A percentile compares a stretch with the other conserved stretches of the same genome.
These are phyloP conservation scores for Tubosaeta brunneosetosa DNA, from an alignment of 768 basidiomycete species.

Conservation along the genomic window DNA sequence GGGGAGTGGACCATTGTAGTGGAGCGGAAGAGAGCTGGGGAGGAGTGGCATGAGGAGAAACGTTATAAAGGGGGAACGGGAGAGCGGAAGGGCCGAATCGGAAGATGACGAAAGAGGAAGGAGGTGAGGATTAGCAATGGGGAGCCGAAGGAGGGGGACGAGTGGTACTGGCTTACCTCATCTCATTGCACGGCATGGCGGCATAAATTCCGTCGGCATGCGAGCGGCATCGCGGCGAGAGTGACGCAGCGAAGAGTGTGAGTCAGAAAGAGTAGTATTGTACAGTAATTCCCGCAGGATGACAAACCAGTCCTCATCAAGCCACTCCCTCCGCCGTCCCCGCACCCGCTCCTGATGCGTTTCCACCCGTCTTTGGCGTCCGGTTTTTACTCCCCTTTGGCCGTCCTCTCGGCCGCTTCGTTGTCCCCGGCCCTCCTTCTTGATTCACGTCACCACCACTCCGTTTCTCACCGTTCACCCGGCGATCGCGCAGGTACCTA, in stretches of 20 bases:
- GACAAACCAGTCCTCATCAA: not conserved
- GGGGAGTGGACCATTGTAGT: constrained; percentile 27
- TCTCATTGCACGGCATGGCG: not conserved
- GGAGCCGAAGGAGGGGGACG: constrained; percentile 10
- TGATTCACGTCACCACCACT: constrained; percentile 19
- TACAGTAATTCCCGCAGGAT: not conserved
- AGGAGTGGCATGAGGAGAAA: constrained; percentile 6
- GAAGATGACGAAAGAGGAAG: constrained; percentile 28
- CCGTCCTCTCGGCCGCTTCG: constrained; percentile 58
- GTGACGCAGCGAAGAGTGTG: not conserved
- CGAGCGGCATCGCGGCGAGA: constrained; percentile 4
- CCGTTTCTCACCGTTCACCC: constrained; percentile 46
- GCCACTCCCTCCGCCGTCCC: not conserved
- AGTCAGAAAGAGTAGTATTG: not conserved
- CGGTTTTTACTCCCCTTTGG: constrained; percentile 70
- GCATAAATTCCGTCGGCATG: not conserved
- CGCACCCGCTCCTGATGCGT: constrained; percentile 9
- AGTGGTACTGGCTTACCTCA: constrained; percentile 10
- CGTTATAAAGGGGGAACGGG: constrained; percentile 32
- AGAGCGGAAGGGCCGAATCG: constrained; percentile 33
- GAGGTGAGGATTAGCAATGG: constrained; percentile 27
- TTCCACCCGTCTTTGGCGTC: constrained; percentile 16
- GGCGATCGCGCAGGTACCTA: constrained; percentile 61
- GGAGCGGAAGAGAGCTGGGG: constrained; percentile 1
- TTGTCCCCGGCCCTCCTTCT: constrained; percentile 27